These are phyloP conservation scores for Boletus coccyginus DNA, from an alignment of 768 basidiomycete species.

Conservation along the genomic window DNA sequence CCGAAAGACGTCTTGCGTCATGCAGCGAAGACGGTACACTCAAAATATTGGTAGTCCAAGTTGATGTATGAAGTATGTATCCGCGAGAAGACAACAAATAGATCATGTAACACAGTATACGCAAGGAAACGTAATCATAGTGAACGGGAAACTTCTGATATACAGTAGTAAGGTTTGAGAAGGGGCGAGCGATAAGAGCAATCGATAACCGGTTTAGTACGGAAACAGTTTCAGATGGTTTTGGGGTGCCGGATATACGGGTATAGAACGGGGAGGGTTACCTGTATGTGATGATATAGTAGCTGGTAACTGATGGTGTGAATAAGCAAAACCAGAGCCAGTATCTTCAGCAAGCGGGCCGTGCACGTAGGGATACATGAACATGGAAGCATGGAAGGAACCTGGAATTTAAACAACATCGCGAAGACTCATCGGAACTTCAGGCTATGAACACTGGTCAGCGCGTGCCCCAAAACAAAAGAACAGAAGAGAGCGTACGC, in stretches of 20 bases:
- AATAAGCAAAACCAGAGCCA: conserved; percentile 34
- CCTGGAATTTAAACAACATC: conserved; percentile 72
- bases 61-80: conserved; percentile 45
- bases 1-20: conserved; percentile 63
- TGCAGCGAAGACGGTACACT: conserved; percentile 94
- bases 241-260: conserved; percentile 55
- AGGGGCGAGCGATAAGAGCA: conserved; percentile 40
- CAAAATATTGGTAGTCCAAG: conserved; percentile 66
- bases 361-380: conserved; percentile 82
- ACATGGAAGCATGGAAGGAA: conserved; percentile 34
- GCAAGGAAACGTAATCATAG: conserved; percentile 18
- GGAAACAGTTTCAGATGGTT: conserved; percentile 53
- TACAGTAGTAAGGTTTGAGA: conserved; percentile 59
- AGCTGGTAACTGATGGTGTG: conserved; percentile 44
- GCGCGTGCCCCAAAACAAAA: conserved; percentile 11
- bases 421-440: conserved; percentile 88
- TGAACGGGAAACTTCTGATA: conserved; percentile 43
- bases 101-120: conserved; percentile 28
- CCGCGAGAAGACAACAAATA: conserved; percentile 19
- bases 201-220: conserved; percentile 39
- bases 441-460: conserved; percentile 53
- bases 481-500: conserved; percentile 49
- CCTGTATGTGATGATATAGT: conserved; percentile 46
- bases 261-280: conserved; percentile 58
- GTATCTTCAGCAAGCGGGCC: conserved; percentile 37